phyloP scores from a whole-genome alignment of 2,329 filamentous ascomycete genomes.

The Cadophora malorum region DNA sequence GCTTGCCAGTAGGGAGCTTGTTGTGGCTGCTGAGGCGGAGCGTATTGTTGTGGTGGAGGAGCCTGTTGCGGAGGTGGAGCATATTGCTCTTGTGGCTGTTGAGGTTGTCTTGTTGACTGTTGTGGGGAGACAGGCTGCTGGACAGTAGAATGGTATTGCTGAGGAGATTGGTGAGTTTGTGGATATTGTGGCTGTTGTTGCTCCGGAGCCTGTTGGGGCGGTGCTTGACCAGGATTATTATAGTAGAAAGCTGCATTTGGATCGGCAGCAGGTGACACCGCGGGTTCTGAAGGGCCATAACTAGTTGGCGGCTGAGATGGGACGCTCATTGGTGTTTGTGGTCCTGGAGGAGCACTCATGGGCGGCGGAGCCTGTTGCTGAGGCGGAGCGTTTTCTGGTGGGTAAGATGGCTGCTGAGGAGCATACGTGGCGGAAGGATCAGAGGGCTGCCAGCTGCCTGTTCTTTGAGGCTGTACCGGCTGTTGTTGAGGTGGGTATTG shows the following conservation, averaged over 20 bases:
- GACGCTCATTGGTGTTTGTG: slow-evolving; percentile 31
- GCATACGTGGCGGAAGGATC: slow-evolving; percentile 34
- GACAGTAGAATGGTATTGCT: slow-evolving; percentile 39
- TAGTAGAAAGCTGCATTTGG: slow-evolving; percentile 66
- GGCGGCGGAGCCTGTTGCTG: slow-evolving; percentile 24
- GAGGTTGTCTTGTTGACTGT: slow-evolving; percentile 39
- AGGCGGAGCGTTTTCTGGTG: slow-evolving; percentile 36
- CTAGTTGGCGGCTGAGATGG: slow-evolving; percentile 46
- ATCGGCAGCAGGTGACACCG: slow-evolving; percentile 52
- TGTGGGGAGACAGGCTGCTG: slow-evolving; percentile 39
- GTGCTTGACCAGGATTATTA: slow-evolving; percentile 53
- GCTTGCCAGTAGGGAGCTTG: slow-evolving; percentile 54
- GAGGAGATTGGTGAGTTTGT: slow-evolving; percentile 47
- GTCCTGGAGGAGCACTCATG: slow-evolving; percentile 34
- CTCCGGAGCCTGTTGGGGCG: slow-evolving; percentile 47
- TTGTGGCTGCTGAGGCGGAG: slow-evolving; percentile 37
- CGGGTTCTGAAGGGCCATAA: slow-evolving; percentile 46
- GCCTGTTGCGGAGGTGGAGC: slow-evolving; percentile 39
- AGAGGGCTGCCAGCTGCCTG: slow-evolving; percentile 56
- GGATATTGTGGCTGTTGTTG: slow-evolving; percentile 47
- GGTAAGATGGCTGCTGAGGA: slow-evolving; percentile 37
- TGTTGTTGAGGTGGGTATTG: slow-evolving; percentile 49
- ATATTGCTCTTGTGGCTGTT: slow-evolving; percentile 30
- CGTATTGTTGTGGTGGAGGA: slow-evolving; percentile 32
- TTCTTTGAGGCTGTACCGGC: slow-evolving; percentile 54